Conservation (phyloP, 129 eudicot species). For the Erigeron canadensis region DNA sequence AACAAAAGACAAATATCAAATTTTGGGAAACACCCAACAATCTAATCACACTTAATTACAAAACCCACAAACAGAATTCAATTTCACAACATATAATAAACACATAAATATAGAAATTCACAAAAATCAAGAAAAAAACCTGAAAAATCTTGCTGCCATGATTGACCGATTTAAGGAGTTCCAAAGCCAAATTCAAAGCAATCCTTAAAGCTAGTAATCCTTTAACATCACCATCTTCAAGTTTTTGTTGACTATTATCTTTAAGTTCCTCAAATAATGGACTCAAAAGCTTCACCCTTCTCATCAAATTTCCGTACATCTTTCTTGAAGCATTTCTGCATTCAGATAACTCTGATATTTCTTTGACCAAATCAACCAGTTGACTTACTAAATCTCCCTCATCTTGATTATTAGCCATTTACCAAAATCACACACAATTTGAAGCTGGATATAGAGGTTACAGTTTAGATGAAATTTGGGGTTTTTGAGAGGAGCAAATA, state of each 20-base stretch:
- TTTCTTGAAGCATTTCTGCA: slow-evolving; percentile 61
- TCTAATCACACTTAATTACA: slow-evolving; percentile 22
- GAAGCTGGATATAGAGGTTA: not conserved
- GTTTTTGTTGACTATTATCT: slow-evolving; percentile 45
- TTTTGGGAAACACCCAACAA: slow-evolving; percentile 12
- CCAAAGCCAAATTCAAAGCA: slow-evolving; percentile 62
- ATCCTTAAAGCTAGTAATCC: slow-evolving; percentile 52
- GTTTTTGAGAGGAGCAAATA: slow-evolving; percentile 7
- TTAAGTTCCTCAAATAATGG: slow-evolving; percentile 85
- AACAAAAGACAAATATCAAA: slow-evolving; percentile 1
- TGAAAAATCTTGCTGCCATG: slow-evolving; percentile 79
- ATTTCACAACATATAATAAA: not conserved
- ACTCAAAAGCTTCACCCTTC: slow-evolving; percentile 87
- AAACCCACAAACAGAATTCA: not conserved
- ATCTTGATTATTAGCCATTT: slow-evolving; percentile 30
- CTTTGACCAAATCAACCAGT: slow-evolving; percentile 55
- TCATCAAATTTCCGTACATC: slow-evolving; percentile 73
- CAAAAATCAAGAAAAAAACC: slow-evolving; percentile 36
- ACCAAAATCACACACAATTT: slow-evolving; percentile 16
- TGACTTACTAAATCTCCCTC: slow-evolving; percentile 42
- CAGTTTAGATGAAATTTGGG: not conserved
- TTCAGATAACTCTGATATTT: slow-evolving; percentile 66
- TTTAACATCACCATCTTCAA: slow-evolving; percentile 42
- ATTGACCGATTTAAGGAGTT: slow-evolving; percentile 54
- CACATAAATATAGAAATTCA: not conserved